phyloP scores from a whole-genome alignment of 305 asterid genomes.

The Salvia sclarea region DNA sequence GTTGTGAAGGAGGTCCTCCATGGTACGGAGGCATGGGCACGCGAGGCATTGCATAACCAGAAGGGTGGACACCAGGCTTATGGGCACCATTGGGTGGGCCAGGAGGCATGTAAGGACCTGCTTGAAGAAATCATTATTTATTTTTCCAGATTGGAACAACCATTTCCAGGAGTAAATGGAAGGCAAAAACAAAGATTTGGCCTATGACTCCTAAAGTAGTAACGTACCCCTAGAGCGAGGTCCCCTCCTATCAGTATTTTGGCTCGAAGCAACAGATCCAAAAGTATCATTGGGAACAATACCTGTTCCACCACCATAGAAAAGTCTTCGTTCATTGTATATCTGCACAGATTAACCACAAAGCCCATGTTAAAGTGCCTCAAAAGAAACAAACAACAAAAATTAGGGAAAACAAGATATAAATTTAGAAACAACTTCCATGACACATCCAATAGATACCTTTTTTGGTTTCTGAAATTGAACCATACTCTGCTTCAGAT shows the following conservation, averaged over 20 bases:
- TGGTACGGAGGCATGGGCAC: slow-evolving; percentile 85
- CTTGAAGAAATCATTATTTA: slow-evolving; percentile 31
- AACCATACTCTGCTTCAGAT: slow-evolving; percentile 99
- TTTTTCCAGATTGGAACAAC: slow-evolving; percentile 17
- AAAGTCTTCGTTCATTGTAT: slow-evolving; percentile 87
- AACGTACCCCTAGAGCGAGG: slow-evolving; percentile 83
- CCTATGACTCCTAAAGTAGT: not conserved
- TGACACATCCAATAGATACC: slow-evolving; percentile 42
- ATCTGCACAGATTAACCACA: slow-evolving; percentile 55
- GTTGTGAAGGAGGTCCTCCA: slow-evolving; percentile 85
- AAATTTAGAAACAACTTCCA: slow-evolving; percentile 2
- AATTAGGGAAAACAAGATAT: slow-evolving; percentile 4
- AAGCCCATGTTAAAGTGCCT: slow-evolving; percentile 31
- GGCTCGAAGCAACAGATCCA: slow-evolving; percentile 64
- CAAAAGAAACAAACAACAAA: slow-evolving; percentile 9
- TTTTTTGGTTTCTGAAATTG: slow-evolving; percentile 99
- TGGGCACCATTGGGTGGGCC: slow-evolving; percentile 85
- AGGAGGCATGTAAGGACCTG: slow-evolving; percentile 86
- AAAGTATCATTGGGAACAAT: slow-evolving; percentile 67
- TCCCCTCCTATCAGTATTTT: slow-evolving; percentile 79
- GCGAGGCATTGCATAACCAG: slow-evolving; percentile 85
- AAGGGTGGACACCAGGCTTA: slow-evolving; percentile 81
- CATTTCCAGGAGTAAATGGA: not conserved
- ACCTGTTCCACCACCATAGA: slow-evolving; percentile 93
- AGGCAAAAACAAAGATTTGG: not conserved